A percentile compares a stretch with the other conserved stretches of the same genome.
Evolutionary conservation across 352 stramenopile species (phyloP).

Genomic region (Globisporangium nodosum): DNA sequence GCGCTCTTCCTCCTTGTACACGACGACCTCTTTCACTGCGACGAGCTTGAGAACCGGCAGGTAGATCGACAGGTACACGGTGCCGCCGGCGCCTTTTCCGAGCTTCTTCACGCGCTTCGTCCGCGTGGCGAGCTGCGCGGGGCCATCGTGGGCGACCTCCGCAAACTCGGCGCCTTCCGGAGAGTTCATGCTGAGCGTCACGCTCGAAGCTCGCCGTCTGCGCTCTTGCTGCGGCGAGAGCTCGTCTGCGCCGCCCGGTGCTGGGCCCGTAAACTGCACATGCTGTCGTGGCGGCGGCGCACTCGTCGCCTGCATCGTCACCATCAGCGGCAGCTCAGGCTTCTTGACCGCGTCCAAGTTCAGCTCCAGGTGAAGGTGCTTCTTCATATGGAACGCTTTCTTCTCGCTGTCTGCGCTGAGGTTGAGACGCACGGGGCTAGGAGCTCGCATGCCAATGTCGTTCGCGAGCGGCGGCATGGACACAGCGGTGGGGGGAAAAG

Average conservation of each 20-base stretch:
- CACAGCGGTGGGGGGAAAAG: neutral
- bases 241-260: neutral
- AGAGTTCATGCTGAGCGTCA: slow-evolving; percentile 53
- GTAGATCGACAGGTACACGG: slow-evolving; percentile 81
- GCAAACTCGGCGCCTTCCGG: slow-evolving; percentile 67
- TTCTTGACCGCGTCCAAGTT: slow-evolving; percentile 37
- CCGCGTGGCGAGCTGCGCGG: slow-evolving; percentile 46
- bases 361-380: slow-evolving; percentile 50
- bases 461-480: neutral
- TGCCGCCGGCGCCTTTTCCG: slow-evolving; percentile 79
- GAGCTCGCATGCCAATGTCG: slow-evolving; percentile 1
- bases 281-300: neutral
- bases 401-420: neutral
- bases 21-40: slow-evolving; percentile 79
- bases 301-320: slow-evolving; percentile 7
- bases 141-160: slow-evolving; percentile 69
- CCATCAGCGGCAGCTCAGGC: slow-evolving; percentile 33
- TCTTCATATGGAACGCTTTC: slow-evolving; percentile 24
- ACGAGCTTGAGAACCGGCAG: slow-evolving; percentile 80
- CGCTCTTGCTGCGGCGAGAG: neutral
- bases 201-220: slow-evolving; percentile 40
- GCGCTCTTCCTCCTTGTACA: slow-evolving; percentile 77
- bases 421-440: slow-evolving; percentile 13
- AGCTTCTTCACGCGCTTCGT: slow-evolving; percentile 69
- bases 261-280: slow-evolving; percentile 8